Conservation (phyloP, 352 stramenopile genomes). For the Pelagophyceae sp. region DNA sequence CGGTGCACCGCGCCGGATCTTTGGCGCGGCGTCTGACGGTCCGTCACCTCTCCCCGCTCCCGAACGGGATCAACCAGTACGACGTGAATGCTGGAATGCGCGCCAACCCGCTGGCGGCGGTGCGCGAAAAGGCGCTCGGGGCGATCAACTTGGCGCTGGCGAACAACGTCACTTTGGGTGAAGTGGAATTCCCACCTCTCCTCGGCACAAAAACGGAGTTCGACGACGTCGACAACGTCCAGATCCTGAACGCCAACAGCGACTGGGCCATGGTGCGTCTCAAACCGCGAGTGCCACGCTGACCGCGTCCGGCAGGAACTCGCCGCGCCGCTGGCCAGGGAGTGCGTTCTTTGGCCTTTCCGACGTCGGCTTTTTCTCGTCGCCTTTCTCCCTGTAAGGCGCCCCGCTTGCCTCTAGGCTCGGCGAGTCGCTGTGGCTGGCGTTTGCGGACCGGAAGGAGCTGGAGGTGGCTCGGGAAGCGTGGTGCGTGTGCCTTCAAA, state of each 20-base stretch:
- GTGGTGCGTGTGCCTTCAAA: too few relatives aligned
- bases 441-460: slow-evolving; percentile 17
- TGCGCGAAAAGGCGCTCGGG: neutral
- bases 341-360: too few relatives aligned
- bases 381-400: too few relatives aligned
- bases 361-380: too few relatives aligned
- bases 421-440: neutral
- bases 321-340: neutral
- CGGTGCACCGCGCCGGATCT: too few relatives aligned
- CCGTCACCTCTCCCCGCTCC: neutral
- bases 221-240: slow-evolving; percentile 21
- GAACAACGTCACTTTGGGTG: neutral
- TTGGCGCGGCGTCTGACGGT: too few relatives aligned
- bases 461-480: slow-evolving; percentile 9
- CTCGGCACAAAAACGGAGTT: slow-evolving; percentile 1
- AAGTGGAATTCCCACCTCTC: slow-evolving; percentile 11
- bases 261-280: slow-evolving; percentile 13
- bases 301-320: too few relatives aligned
- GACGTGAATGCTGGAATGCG: slow-evolving; percentile 1
- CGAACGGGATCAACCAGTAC: slow-evolving; percentile 5
- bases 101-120: neutral
- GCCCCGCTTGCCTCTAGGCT: too few relatives aligned
- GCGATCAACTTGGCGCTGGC: neutral
- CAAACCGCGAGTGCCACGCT: too few relatives aligned
- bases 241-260: slow-evolving; percentile 10